A percentile compares a stretch with the other conserved stretches of the same genome.
Conservation (phyloP, 2,329 filamentous ascomycete species). For the Emericellopsis atlantica region DNA sequence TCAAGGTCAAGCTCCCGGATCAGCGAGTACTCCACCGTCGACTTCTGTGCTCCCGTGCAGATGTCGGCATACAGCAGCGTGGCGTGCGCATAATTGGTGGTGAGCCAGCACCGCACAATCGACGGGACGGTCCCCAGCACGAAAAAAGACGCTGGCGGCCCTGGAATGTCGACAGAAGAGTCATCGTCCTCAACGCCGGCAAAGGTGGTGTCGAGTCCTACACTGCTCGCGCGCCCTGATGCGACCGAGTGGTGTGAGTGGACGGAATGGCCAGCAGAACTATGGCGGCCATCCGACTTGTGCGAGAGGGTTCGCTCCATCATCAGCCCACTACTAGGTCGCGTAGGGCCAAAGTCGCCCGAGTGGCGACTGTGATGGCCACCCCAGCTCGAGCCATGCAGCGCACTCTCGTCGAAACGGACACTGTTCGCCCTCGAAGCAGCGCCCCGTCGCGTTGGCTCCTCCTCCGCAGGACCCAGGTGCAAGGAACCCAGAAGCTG, state of each 20-base stretch:
- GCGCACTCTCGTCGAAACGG: conserved; percentile 89
- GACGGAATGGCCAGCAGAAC: conserved; percentile 76
- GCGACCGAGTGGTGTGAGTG: conserved; percentile 57
- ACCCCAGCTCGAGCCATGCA: conserved; percentile 77
- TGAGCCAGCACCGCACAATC: conserved; percentile 93
- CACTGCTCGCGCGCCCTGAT: conserved; percentile 74
- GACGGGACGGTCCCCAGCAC: conserved; percentile 81
- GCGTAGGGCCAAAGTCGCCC: conserved; percentile 64
- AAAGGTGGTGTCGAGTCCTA: conserved; percentile 68
- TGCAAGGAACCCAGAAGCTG: conserved; percentile 71
- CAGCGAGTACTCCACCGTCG: conserved; percentile 64
- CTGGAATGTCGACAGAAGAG: conserved; percentile 57
- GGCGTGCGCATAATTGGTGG: conserved; percentile 77
- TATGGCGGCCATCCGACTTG: conserved; percentile 90
- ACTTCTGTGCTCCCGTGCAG: conserved; percentile 84
- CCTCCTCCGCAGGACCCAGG: conserved; percentile 70
- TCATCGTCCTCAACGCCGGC: conserved; percentile 45
- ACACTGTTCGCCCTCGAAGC: conserved; percentile 93
- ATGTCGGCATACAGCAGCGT: conserved; percentile 83
- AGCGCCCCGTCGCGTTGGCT: conserved; percentile 71
- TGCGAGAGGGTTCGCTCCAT: conserved; percentile 87
- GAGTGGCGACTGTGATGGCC: conserved; percentile 68
- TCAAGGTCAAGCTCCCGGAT: conserved; percentile 62
- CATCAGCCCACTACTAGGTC: conserved; percentile 74
- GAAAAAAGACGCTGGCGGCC: conserved; percentile 72